Evolutionary conservation across 2,329 filamentous ascomycete species (phyloP), one percentile per base, ranked within the genome.

Genomic region (Zymoseptoria tritici): DNA sequence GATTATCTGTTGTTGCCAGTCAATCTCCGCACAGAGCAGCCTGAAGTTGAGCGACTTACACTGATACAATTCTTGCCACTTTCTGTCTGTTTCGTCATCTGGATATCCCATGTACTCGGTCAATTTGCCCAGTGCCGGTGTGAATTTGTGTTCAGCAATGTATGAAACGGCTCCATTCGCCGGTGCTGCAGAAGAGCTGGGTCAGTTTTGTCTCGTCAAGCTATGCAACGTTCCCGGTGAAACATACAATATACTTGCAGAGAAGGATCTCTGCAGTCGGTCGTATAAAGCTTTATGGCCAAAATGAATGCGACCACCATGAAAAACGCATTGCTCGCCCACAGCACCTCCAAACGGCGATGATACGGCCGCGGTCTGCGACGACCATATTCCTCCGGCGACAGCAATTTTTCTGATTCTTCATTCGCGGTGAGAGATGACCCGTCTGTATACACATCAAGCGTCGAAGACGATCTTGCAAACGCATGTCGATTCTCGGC

Each of bases 91-190:
- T 21, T 54, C 52, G n/a, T 54, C 52, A 26, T 22, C 29, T 20
- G 52, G 52, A 54, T 54, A 54, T 9, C 52, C 52, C 52, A 54
- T 54, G 22, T 54, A 54, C 29, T 42, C 36, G 21, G 52, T 22
- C 52, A 22, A n/a, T 54, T 54, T 9, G 6, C 52, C 52, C 21
- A 54, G 22, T 16, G 36, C 36, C 20, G 29, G 29, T 54, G 52
- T 29, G 21, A 54, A 54, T 21, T 29, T n/a, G 22, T 54, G 52
- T 20, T 54, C 52, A 3, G 36, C 8, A 4, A 42, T 42, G 13
- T 54, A 54, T 29, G 26, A 29, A 20, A 54, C 52, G n/a, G 52
- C 52, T 26, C 22, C 24, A 29, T 22, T 26, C 4, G 52, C 52
- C 16, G 52, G 52, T n/a, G 52, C 52, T 54, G 24, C 20, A 54